phyloP scores from a whole-genome alignment of 257 asterid genomes.

The Schizonepeta tenuifolia region DNA sequence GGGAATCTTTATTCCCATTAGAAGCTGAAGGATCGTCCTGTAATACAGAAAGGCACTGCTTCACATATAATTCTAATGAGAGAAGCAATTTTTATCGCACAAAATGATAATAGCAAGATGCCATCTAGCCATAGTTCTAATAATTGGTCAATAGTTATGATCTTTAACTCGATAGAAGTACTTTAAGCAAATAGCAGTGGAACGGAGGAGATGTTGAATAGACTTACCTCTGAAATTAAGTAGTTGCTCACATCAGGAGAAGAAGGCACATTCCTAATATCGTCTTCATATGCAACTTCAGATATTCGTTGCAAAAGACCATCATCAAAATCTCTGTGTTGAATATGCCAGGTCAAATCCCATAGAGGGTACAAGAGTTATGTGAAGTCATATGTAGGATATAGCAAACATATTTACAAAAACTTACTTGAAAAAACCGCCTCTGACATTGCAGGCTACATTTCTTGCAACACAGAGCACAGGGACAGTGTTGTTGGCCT shows the following conservation, averaged over 20 bases:
- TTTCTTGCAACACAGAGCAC: slow-evolving; percentile 97
- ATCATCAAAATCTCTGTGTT: slow-evolving; percentile 87
- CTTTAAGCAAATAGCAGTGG: slow-evolving; percentile 4
- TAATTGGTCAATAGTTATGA: background rate
- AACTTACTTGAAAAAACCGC: slow-evolving; percentile 96
- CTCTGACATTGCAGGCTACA: slow-evolving; percentile 97
- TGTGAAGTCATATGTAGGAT: slow-evolving; percentile 27
- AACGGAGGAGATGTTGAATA: slow-evolving; percentile 23
- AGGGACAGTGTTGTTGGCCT: slow-evolving; percentile 85
- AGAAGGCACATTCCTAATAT: slow-evolving; percentile 55
- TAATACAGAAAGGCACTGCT: slow-evolving; percentile 26
- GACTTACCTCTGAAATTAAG: slow-evolving; percentile 79
- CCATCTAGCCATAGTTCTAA: slow-evolving; percentile 16
- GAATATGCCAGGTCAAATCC: slow-evolving; percentile 37
- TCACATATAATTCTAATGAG: slow-evolving; percentile 15
- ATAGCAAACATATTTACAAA: slow-evolving; percentile 4
- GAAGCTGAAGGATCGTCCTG: slow-evolving; percentile 81
- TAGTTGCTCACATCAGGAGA: slow-evolving; percentile 92
- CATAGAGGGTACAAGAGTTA: slow-evolving; percentile 26
- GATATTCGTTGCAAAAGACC: slow-evolving; percentile 73
- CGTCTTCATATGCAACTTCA: slow-evolving; percentile 85
- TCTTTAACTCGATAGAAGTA: slow-evolving; percentile 2
- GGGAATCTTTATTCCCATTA: slow-evolving; percentile 70
- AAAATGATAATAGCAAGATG: slow-evolving; percentile 20
- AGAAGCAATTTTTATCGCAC: background rate